A percentile compares a stretch with the other conserved stretches of the same genome.
Evolutionary conservation across 495 filamentous ascomycete genomes (phyloP).

Genomic region (Lepraria neglecta): DNA sequence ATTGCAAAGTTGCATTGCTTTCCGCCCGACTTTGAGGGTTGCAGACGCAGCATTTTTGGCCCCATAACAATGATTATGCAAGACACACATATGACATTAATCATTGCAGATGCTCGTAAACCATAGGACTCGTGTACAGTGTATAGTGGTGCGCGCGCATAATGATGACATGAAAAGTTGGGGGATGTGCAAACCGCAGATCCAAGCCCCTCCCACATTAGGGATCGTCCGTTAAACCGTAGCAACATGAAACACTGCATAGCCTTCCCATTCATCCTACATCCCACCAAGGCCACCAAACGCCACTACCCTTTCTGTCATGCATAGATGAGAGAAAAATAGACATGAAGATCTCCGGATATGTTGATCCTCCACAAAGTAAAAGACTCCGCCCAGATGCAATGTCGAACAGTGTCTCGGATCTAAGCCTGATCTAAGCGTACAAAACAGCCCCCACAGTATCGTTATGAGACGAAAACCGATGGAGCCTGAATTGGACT

Average conservation of each 20-base stretch:
- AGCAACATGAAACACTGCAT: slow-evolving; percentile 26
- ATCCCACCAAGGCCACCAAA: slow-evolving; percentile 11
- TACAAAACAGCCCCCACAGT: background rate
- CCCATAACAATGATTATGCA: slow-evolving; percentile 6
- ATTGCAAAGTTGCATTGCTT: slow-evolving; percentile 15
- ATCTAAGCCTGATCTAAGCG: slow-evolving; percentile 10
- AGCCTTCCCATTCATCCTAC: slow-evolving; percentile 12
- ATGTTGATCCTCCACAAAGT: background rate
- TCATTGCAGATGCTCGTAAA: background rate
- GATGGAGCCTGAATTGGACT: slow-evolving; percentile 21
- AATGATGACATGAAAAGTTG: slow-evolving; percentile 21
- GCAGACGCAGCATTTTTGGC: background rate
- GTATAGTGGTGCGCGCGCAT: slow-evolving; percentile 5
- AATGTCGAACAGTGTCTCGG: background rate
- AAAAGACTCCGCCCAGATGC: background rate
- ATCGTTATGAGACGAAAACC: slow-evolving; percentile 12
- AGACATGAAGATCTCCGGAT: background rate
- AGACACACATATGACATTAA: background rate
- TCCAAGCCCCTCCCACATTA: slow-evolving; percentile 24
- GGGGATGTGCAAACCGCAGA: slow-evolving; percentile 4
- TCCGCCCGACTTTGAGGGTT: background rate
- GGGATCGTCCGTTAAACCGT: slow-evolving; percentile 20
- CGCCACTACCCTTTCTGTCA: slow-evolving; percentile 10
- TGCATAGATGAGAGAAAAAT: background rate
- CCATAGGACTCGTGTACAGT: background rate